These are phyloP conservation scores for Hypoxylon sp. DNA, from an alignment of 2,329 filamentous ascomycete genomes.

Conservation along the genomic window DNA sequence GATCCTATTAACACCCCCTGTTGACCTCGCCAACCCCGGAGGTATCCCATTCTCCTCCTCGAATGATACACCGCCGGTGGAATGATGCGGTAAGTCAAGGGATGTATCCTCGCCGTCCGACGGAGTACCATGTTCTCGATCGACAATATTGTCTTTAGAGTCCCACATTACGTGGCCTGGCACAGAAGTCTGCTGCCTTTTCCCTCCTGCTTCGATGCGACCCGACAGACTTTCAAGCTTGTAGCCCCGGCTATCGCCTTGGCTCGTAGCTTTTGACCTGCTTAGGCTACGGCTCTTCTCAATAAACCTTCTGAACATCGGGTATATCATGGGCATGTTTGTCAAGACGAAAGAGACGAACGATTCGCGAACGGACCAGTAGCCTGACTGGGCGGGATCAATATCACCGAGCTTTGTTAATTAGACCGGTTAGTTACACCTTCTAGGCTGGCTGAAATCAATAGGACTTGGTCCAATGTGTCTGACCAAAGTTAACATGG, in stretches of 20 bases:
- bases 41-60: not conserved
- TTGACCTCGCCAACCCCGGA: not conserved
- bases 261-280: constrained; percentile 23
- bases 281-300: constrained; percentile 44
- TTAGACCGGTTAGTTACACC: not conserved
- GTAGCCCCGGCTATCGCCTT: constrained; percentile 33
- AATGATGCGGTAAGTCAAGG: constrained; percentile 28
- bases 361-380: constrained; percentile 59
- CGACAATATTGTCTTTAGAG: constrained; percentile 45
- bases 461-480: not conserved
- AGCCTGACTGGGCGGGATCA: constrained; percentile 55
- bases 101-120: constrained; percentile 25
- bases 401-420: constrained; percentile 49
- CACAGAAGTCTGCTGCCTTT: constrained; percentile 6
- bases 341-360: constrained; percentile 59
- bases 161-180: constrained; percentile 33
- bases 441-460: not conserved
- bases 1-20: constrained; percentile 22
- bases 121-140: not conserved
- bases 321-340: constrained; percentile 60
- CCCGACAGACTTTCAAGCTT: constrained; percentile 35
- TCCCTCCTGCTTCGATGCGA: constrained; percentile 1
- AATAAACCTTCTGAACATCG: constrained; percentile 50
- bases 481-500: not conserved
- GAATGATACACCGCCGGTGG: constrained; percentile 1